Percentiles rank a stretch among this genome's conserved stretches.
phyloP scores from a whole-genome alignment of 345 rosid species.

The Abelmoschus esculentus region DNA sequence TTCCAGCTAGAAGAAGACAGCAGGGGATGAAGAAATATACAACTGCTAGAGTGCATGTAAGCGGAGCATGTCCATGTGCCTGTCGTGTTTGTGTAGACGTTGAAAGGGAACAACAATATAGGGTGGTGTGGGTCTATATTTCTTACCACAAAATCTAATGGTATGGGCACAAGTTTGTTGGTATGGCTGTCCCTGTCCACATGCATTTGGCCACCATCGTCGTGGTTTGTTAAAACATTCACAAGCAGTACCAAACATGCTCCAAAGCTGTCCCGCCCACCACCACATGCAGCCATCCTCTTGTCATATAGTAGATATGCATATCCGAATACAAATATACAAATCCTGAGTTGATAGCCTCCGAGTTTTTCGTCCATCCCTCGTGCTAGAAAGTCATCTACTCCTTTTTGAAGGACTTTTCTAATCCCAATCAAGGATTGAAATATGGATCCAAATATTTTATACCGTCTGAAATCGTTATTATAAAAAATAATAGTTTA shows the following conservation, averaged over 20 bases:
- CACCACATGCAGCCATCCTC: neutral
- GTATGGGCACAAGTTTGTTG: neutral
- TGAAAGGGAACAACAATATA: neutral
- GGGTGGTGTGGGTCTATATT: neutral
- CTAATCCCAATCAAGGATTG: too few relatives aligned
- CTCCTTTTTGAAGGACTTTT: too few relatives aligned
- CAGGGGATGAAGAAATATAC: neutral
- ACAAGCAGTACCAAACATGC: slow-evolving; percentile 8
- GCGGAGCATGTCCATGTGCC: neutral
- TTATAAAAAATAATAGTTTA: too few relatives aligned
- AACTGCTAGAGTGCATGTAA: neutral
- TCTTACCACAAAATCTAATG: neutral
- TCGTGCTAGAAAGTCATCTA: neutral
- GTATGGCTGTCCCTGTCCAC: slow-evolving; percentile 12
- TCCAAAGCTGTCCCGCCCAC: neutral
- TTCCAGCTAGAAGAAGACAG: slow-evolving; percentile 4
- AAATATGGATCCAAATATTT: too few relatives aligned
- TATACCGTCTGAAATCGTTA: too few relatives aligned
- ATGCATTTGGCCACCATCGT: slow-evolving; percentile 2
- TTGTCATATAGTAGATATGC: neutral
- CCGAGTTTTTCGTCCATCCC: neutral
- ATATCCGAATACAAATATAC: neutral
- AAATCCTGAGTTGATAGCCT: neutral
- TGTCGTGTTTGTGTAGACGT: neutral
- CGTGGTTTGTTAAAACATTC: neutral